These are phyloP conservation scores for Rhizoctonia solani DNA, from an alignment of 1,284 basidiomycete genomes.

Conservation along the genomic window DNA sequence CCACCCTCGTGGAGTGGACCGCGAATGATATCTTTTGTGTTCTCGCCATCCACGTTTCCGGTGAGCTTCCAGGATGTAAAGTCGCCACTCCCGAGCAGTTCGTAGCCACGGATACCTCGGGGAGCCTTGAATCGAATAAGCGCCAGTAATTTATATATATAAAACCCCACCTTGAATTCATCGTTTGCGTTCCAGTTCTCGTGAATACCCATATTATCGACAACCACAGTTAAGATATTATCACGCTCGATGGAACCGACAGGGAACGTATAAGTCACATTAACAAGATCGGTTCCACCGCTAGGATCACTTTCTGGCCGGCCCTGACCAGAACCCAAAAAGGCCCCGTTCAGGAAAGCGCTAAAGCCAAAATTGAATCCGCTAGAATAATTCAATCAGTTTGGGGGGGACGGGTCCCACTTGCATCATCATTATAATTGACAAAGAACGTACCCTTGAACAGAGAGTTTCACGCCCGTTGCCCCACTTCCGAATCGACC, in stretches of 20 bases:
- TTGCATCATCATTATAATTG: neutral
- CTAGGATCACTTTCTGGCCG: slow-evolving; percentile 37
- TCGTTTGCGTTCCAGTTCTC: slow-evolving; percentile 42
- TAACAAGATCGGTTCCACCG: slow-evolving; percentile 41
- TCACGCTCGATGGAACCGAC: slow-evolving; percentile 45
- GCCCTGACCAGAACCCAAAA: slow-evolving; percentile 52
- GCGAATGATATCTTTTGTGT: slow-evolving; percentile 19
- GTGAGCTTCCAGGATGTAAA: slow-evolving; percentile 30
- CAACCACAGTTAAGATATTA: slow-evolving; percentile 46
- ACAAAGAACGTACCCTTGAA: slow-evolving; percentile 49
- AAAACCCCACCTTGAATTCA: slow-evolving; percentile 41
- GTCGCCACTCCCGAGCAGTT: slow-evolving; percentile 33
- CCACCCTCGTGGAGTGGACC: slow-evolving; percentile 26
- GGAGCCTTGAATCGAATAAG: no score
- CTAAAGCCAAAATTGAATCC: slow-evolving; percentile 54
- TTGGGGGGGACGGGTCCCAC: no score
- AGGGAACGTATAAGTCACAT: slow-evolving; percentile 43
- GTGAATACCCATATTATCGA: slow-evolving; percentile 45
- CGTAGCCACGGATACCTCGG: slow-evolving; percentile 43
- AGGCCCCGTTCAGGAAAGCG: slow-evolving; percentile 52
- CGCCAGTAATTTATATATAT: slow-evolving; percentile 32
- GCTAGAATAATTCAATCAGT: slow-evolving; percentile 44
- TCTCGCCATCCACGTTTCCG: slow-evolving; percentile 25
- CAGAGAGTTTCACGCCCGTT: slow-evolving; percentile 50
- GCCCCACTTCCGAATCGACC: slow-evolving; percentile 52